These are phyloP conservation scores for Linaria vulgaris DNA, from an alignment of 257 asterid species.

Conservation along the genomic window DNA sequence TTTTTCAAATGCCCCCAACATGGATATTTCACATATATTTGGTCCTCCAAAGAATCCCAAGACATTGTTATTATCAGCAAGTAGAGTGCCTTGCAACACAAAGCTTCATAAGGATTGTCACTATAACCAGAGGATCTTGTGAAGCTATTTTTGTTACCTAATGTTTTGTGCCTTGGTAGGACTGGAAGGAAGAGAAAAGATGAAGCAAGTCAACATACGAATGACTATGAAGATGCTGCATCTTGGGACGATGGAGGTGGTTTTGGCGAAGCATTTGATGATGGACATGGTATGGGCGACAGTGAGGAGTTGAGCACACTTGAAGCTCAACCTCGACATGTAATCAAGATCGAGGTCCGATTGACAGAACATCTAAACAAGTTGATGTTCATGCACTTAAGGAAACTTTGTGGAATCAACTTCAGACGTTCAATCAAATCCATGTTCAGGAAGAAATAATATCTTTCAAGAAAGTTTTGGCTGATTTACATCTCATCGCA, in stretches of 20 bases:
- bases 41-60: slow-evolving; percentile 90
- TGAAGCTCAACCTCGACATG: slow-evolving; percentile 97
- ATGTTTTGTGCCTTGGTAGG: slow-evolving; percentile 87
- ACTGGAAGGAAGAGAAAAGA: slow-evolving; percentile 54
- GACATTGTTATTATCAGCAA: slow-evolving; percentile 69
- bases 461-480: slow-evolving; percentile 71
- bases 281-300: slow-evolving; percentile 54
- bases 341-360: slow-evolving; percentile 79
- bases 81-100: slow-evolving; percentile 63
- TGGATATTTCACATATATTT: slow-evolving; percentile 56
- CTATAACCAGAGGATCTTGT: slow-evolving; percentile 92
- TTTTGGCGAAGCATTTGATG: slow-evolving; percentile 55
- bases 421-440: slow-evolving; percentile 39
- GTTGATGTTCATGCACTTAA: slow-evolving; percentile 93
- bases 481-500: slow-evolving; percentile 80
- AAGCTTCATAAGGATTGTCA: slow-evolving; percentile 98
- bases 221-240: slow-evolving; percentile 53
- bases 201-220: slow-evolving; percentile 49
- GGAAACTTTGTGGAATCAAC: slow-evolving; percentile 83
- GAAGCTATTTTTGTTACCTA: slow-evolving; percentile 85
- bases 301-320: slow-evolving; percentile 60
- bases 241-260: slow-evolving; percentile 75
- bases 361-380: slow-evolving; percentile 88
- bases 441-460: slow-evolving; percentile 45
- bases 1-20: slow-evolving; percentile 54